Evolutionary conservation across 2,329 filamentous ascomycete genomes (phyloP).

Genomic region (Phaeoacremonium minimum): DNA sequence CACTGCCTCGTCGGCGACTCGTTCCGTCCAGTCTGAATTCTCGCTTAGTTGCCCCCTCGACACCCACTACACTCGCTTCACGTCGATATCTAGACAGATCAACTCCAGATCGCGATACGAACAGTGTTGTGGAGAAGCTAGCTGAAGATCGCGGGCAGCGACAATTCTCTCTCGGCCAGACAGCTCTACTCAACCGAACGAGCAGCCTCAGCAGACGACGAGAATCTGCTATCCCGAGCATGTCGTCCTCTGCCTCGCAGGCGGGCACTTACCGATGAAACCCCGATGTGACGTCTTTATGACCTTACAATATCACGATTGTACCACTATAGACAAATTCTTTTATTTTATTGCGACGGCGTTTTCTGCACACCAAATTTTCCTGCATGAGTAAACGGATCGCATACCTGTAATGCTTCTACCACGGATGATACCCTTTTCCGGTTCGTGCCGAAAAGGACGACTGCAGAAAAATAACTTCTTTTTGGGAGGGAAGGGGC

Average conservation of each 20-base stretch:
- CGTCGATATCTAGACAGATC: conserved; percentile 47
- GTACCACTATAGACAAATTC: no score
- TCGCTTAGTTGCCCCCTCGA: conserved; percentile 34
- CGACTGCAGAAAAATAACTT: no score
- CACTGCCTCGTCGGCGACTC: conserved; percentile 49
- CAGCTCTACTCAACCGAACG: conserved; percentile 34
- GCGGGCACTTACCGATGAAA: conserved; percentile 40
- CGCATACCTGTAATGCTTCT: no score
- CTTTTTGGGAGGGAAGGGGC: no score
- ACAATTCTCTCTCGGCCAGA: conserved; percentile 38
- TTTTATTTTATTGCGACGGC: no score
- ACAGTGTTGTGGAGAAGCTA: conserved; percentile 26
- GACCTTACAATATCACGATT: no score
- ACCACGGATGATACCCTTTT: no score
- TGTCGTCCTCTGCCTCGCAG: conserved; percentile 32
- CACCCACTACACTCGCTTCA: conserved; percentile 29
- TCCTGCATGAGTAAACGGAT: no score
- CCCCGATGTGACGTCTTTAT: no score
- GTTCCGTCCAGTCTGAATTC: conserved; percentile 43
- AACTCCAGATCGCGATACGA: conserved; percentile 33
- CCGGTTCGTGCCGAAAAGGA: no score
- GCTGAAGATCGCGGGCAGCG: conserved; percentile 38
- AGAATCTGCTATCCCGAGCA: conserved; percentile 33
- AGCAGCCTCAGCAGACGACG: conserved; percentile 41
- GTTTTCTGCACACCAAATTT: no score